Base-by-base conservation (phyloP, 768 basidiomycete species). In the Lepiota subincarnata region DNA sequence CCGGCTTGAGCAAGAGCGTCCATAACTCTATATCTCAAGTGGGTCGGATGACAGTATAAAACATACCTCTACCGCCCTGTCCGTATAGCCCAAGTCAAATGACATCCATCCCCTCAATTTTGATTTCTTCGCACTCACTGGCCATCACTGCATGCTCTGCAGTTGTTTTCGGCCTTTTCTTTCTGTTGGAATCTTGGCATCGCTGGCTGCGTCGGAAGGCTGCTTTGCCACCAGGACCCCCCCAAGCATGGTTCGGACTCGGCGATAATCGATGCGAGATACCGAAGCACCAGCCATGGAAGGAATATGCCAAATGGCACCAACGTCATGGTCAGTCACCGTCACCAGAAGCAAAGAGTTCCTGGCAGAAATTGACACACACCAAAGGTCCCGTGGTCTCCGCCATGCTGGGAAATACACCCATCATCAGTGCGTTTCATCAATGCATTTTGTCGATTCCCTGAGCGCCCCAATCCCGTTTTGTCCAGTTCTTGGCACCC, bases 401-500 rank as follows among this genome's bases (percentile, higher is more conserved):
- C 0, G 48, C 38, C 26, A 24, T 50, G 24, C 7, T 40, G 12
- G 48, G 48, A 18, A 38, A 24, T 20, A 39, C 24, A 16, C 22
- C 22, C 18, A 18, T 50, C 22, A 39, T 50, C 26, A 26, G 48
- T 50, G 45, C 14, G 28, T 35, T 24, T 24, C 24, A 5, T 24
- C 24, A 24, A 5, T 24, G 24, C 24, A 24, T 24, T 24, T 24
- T 24, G 31, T 18, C 1, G 16, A 34, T 3, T 34, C 10, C 22
- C 28, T 35, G 34, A 31, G 31, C 31, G 31, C 31, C 31, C 10
- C 7, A 31, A 31, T 31, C 31, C 31, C 31, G 14, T 46, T 6
- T n/a, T 24, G n/a, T 6, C 6, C 11, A 64, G 65, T 65, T 1
- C 60, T 65, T 2, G 67, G 66, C 26, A 66, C 63, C 1, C 47